phyloP scores from a whole-genome alignment of 2,329 filamentous ascomycete genomes.

The Fusarium sp. region DNA sequence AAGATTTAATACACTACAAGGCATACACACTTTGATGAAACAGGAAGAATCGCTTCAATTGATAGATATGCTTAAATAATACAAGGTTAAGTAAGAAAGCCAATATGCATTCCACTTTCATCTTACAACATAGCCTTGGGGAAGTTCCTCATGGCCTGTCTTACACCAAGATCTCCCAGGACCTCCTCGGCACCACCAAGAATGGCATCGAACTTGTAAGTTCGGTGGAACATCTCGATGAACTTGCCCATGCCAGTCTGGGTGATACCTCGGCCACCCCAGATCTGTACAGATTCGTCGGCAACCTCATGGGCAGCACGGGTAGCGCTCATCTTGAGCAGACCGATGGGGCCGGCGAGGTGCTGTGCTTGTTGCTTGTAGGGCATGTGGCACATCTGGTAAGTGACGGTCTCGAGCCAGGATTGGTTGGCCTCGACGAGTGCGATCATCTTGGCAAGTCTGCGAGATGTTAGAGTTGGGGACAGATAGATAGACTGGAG shows the following conservation, averaged over 20 bases:
- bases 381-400: constrained; percentile 89
- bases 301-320: constrained; percentile 85
- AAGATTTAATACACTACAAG: no score
- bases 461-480: constrained; percentile 47
- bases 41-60: constrained; percentile 5
- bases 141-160: constrained; percentile 86
- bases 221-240: constrained; percentile 87
- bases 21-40: neutral
- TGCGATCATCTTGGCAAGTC: constrained; percentile 87
- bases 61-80: neutral
- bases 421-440: constrained; percentile 85
- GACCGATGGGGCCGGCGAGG: constrained; percentile 83
- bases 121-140: constrained; percentile 83
- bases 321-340: constrained; percentile 84
- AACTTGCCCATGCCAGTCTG: constrained; percentile 85
- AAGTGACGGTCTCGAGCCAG: constrained; percentile 86
- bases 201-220: constrained; percentile 85
- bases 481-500: neutral
- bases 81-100: constrained; percentile 6
- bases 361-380: constrained; percentile 81
- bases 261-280: constrained; percentile 84
- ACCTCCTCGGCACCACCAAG: constrained; percentile 88
- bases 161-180: constrained; percentile 82
- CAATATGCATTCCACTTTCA: neutral
- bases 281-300: constrained; percentile 87